Percentiles rank a stretch among this genome's conserved stretches.
phyloP scores from a whole-genome alignment of 805 yeast genomes.

The Metschnikowia reukaufii region DNA sequence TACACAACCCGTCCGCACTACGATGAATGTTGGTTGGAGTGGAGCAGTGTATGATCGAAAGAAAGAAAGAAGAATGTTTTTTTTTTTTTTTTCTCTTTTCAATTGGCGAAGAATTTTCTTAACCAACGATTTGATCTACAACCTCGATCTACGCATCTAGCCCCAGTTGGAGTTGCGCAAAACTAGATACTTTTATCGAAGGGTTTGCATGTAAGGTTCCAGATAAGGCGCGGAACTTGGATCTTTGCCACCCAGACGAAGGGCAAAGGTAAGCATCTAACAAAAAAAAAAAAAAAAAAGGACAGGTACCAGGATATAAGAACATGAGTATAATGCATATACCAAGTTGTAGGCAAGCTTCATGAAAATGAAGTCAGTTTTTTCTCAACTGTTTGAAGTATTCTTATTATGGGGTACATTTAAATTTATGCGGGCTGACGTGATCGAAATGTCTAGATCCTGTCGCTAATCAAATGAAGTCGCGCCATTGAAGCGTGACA shows the following conservation, averaged over 20 bases:
- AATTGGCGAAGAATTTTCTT: too few species aligned
- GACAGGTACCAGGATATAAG: neutral
- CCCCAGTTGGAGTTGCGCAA: neutral
- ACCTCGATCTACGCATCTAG: neutral
- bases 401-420: too few species aligned
- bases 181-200: constrained; percentile 1
- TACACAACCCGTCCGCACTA: constrained; percentile 53
- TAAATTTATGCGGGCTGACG: constrained; percentile 1
- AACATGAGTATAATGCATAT: neutral
- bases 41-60: constrained; percentile 20
- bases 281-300: neutral
- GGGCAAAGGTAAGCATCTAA: neutral
- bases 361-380: too few species aligned
- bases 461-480: constrained; percentile 1
- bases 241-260: neutral
- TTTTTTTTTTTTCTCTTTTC: too few species aligned
- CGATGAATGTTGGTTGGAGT: constrained; percentile 54
- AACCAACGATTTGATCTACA: too few species aligned
- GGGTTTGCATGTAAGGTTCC: constrained; percentile 5
- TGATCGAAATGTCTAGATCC: neutral
- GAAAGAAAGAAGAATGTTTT: too few species aligned
- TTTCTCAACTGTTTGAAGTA: too few species aligned
- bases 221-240: neutral
- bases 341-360: neutral
- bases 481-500: constrained; percentile 2